These are phyloP conservation scores for Ophiocordyceps camponoti-rufipedis DNA, from an alignment of 2,329 filamentous ascomycete genomes.

Conservation along the genomic window DNA sequence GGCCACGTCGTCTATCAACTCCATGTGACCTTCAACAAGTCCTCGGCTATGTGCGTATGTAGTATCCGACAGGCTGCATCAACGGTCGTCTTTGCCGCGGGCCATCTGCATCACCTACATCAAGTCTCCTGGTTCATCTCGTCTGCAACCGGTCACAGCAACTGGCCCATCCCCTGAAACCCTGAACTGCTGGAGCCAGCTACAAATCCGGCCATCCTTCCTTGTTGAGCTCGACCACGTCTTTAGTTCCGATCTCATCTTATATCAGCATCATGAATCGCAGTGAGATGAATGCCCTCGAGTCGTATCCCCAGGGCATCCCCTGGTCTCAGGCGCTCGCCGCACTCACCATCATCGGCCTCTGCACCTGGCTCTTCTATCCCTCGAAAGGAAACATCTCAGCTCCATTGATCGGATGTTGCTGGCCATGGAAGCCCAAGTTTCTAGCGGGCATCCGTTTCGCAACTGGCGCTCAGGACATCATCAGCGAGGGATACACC, in stretches of 20 bases:
- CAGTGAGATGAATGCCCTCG: not conserved
- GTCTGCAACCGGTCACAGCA: not conserved
- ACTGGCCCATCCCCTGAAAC: not conserved
- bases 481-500: conserved; percentile 3
- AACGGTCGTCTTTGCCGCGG: not conserved
- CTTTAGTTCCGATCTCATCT: too few species aligned
- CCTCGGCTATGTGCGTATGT: not conserved
- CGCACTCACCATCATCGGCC: not conserved
- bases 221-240: too few species aligned
- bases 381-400: not conserved
- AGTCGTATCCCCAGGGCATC: not conserved
- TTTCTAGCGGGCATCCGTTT: conserved; percentile 2
- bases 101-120: not conserved
- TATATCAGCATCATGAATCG: not conserved
- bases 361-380: not conserved
- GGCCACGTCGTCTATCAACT: too few species aligned
- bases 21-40: too few species aligned
- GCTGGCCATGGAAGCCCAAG: conserved; percentile 1
- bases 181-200: too few species aligned
- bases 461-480: not conserved
- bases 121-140: not conserved
- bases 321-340: not conserved
- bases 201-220: too few species aligned
- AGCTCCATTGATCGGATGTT: conserved; percentile 2
- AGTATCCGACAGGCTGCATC: not conserved